phyloP scores from a whole-genome alignment of 345 rosid genomes.

The Arabis hirsuta region DNA sequence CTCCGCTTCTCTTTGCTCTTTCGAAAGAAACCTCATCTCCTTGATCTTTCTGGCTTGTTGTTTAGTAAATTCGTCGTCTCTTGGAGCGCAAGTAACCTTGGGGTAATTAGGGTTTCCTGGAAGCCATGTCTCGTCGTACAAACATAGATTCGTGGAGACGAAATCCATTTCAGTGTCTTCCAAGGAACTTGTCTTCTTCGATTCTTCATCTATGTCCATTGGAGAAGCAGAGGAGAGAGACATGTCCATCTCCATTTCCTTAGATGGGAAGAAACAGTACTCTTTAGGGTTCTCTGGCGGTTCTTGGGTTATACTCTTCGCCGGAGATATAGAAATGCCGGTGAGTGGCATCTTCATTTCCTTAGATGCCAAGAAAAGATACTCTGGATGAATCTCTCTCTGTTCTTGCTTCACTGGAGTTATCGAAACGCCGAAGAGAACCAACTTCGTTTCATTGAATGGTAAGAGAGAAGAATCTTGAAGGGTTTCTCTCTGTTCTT shows the following conservation, averaged over 20 bases:
- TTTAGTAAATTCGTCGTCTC: background rate
- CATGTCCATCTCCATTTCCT: background rate
- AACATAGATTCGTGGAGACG: background rate
- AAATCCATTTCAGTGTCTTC: background rate
- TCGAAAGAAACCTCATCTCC: background rate
- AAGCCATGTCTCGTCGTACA: slow-evolving; percentile 6
- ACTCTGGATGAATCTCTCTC: background rate
- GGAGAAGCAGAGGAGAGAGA: slow-evolving; percentile 1
- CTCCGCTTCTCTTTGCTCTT: background rate
- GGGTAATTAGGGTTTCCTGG: background rate
- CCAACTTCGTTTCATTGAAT: background rate
- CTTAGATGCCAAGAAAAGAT: background rate
- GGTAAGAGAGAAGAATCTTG: background rate
- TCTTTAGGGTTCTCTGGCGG: background rate
- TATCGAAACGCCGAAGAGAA: background rate
- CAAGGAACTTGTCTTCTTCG: background rate
- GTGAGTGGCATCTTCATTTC: background rate
- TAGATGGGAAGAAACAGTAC: slow-evolving; percentile 4
- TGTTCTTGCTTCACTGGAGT: background rate
- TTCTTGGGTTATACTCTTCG: background rate
- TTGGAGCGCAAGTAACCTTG: background rate
- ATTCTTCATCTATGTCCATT: background rate
- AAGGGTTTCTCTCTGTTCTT: background rate
- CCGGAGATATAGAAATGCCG: background rate
- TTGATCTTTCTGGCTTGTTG: background rate